Conservation (phyloP, 495 filamentous ascomycete genomes). For the Paragyromitra xinjiangensis region DNA sequence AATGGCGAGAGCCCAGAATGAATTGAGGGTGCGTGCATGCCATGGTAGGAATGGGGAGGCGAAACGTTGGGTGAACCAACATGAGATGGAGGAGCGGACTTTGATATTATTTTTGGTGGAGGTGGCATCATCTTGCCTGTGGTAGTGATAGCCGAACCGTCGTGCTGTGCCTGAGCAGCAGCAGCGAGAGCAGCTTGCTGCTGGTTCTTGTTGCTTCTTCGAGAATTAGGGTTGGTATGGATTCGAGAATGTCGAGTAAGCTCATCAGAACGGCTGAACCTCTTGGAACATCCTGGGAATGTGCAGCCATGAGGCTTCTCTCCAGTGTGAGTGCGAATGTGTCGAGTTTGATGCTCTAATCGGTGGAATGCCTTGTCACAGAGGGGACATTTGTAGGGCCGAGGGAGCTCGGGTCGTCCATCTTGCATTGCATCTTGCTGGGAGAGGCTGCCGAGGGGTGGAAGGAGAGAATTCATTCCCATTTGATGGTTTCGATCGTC, state of each 20-base stretch:
- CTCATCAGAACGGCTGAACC: constrained; percentile 96
- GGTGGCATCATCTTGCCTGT: constrained; percentile 79
- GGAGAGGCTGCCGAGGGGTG: constrained; percentile 42
- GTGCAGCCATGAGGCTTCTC: constrained; percentile 97
- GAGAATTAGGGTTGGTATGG: constrained; percentile 98
- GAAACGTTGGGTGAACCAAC: constrained; percentile 94
- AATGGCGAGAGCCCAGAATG: constrained; percentile 54
- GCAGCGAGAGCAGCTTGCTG: constrained; percentile 68
- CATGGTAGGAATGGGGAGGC: constrained; percentile 82
- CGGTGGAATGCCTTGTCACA: constrained; percentile 99
- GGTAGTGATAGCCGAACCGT: constrained; percentile 53
- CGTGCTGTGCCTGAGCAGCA: constrained; percentile 62
- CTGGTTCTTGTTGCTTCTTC: constrained; percentile 89
- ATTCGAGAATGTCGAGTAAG: constrained; percentile 96
- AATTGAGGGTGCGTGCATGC: constrained; percentile 55
- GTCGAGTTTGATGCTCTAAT: constrained; percentile 95
- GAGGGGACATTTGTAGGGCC: constrained; percentile 97
- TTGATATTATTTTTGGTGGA: constrained; percentile 75
- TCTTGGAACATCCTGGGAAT: constrained; percentile 94
- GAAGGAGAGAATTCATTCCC: constrained; percentile 42
- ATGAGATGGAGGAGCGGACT: constrained; percentile 89
- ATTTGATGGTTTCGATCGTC: constrained; percentile 53
- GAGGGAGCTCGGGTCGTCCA: constrained; percentile 74
- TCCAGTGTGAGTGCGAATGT: constrained; percentile 97
- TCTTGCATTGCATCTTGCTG: constrained; percentile 56